Base-by-base conservation (phyloP, 768 basidiomycete species). In the Suillus hirtellus region DNA sequence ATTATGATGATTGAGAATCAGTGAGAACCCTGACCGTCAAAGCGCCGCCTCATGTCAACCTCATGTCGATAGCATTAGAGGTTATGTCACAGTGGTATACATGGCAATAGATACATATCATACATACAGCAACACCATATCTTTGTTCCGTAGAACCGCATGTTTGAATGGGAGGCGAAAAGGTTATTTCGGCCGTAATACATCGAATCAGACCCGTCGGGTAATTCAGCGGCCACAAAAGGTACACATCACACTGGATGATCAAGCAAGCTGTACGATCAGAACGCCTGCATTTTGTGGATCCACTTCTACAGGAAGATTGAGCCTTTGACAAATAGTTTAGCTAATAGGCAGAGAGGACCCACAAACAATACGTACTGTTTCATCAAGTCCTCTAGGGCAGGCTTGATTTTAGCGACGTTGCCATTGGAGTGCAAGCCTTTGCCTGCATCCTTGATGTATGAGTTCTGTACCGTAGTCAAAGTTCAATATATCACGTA, bases 401-500 rank as follows among this genome's bases (percentile, higher is more conserved):
- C 96, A 38, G 96, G 96, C 71, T 90, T 95, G 70, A 98, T 82
- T 78, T 96, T 99, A 0, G 92, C 90, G 7, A 84, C 81, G 53
- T 89, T 88, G 3, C 84, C 82, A 34, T 81, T 77, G 19, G 92
- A 94, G 75, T 99, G 96, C 35, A 95, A 78, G 11, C 95, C 95
- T 76, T 95, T 96, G 17, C 92, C 91, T 91, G 27, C 24, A 11
- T 31, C 34, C 6, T 24, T 27, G 43, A 50, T 49, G 4, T 55
- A 50, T n/a, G 46, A 21, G 34, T 42, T 56, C 31, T 40, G n/a
- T 31, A 17, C 12, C 17, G 24, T 11, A 62, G 7, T 60, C 27
- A 52, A 46, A 12, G 44, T 37, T 31, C 35, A 35, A 43, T 44
- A 8, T 34, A 42, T 31, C 4, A 82, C 88, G 68, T 60, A 86